These are phyloP conservation scores for Psidium guajava DNA, from an alignment of 345 rosid species.

Conservation along the genomic window DNA sequence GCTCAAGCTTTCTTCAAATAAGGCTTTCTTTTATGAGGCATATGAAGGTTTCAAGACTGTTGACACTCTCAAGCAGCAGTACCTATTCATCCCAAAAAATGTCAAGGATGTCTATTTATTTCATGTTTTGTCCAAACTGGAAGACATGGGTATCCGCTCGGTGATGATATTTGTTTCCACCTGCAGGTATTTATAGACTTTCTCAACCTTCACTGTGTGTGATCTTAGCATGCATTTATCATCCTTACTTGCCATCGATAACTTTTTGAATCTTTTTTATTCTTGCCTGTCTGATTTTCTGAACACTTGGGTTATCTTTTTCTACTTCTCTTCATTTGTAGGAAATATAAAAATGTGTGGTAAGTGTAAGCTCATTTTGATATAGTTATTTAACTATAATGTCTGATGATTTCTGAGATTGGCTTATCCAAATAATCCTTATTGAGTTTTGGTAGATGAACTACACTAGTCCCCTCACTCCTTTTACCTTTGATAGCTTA, in stretches of 20 bases:
- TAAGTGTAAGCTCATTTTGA: background rate
- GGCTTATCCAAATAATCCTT: background rate
- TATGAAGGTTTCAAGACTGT: conserved; percentile 89
- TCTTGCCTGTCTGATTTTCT: background rate
- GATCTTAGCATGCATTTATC: background rate
- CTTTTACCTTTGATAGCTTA: background rate
- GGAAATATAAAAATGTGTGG: background rate
- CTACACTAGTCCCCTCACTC: background rate
- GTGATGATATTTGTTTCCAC: conserved; percentile 92
- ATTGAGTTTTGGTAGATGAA: background rate
- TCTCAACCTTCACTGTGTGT: background rate
- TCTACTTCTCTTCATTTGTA: background rate
- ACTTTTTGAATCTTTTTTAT: background rate
- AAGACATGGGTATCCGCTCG: conserved; percentile 75
- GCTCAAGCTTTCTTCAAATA: conserved; percentile 75
- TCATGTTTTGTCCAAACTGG: conserved; percentile 68
- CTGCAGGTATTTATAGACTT: conserved; percentile 49
- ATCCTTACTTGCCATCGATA: background rate
- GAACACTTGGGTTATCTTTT: background rate
- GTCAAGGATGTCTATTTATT: conserved; percentile 83
- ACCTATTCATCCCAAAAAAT: conserved; percentile 52
- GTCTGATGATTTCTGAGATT: background rate
- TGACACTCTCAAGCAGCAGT: conserved; percentile 81
- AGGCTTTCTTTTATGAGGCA: conserved; percentile 88
- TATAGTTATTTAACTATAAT: background rate